Conservation (phyloP, 306 rosid species). For the Trifolium pratense region DNA sequence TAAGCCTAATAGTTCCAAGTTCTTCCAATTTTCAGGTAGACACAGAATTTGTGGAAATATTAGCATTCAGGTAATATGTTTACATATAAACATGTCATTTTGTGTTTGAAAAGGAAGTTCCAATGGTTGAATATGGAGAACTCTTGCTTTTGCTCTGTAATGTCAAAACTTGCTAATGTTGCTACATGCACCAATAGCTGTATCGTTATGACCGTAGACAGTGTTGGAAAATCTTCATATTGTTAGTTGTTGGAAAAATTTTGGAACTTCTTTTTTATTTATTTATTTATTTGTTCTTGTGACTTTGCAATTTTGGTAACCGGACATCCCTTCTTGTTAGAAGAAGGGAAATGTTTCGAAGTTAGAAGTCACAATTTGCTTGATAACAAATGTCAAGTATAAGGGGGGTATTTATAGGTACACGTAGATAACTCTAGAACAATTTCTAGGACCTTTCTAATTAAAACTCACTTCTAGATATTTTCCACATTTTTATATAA, state of each 20-base stretch:
- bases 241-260: background rate
- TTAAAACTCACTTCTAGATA: background rate
- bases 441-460: background rate
- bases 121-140: background rate
- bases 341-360: too few species aligned
- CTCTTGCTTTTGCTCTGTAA: background rate
- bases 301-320: conserved; percentile 25
- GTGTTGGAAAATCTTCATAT: conserved; percentile 21
- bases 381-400: too few species aligned
- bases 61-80: conserved; percentile 74
- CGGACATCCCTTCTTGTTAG: too few species aligned
- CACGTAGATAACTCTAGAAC: background rate
- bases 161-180: conserved; percentile 5
- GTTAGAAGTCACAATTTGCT: too few species aligned
- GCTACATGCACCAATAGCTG: background rate
- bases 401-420: too few species aligned
- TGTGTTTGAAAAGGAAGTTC: conserved; percentile 1
- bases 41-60: conserved; percentile 75
- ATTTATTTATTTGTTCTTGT: too few species aligned
- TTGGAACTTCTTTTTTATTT: background rate
- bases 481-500: too few species aligned
- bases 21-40: conserved; percentile 70
- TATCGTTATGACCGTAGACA: background rate
- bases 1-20: conserved; percentile 31
- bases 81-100: conserved; percentile 21